Evolutionary conservation across 768 basidiomycete genomes (phyloP), one percentile per base, ranked within the genome.

Genomic region (Dentipellis fragilis): DNA sequence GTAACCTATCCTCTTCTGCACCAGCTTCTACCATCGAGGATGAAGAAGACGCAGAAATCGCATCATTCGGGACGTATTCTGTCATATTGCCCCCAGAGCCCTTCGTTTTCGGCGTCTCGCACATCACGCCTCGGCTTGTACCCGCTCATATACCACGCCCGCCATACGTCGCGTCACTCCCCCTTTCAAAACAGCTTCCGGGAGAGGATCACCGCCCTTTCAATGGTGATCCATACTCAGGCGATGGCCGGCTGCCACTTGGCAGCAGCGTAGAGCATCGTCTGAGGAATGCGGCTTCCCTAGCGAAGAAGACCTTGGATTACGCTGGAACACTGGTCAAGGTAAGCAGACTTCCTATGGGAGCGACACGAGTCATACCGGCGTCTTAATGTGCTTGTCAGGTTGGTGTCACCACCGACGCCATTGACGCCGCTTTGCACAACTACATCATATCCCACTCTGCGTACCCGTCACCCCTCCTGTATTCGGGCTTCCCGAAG

Each of bases 391-490:
- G 10, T 37, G 38, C 56, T 10, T 67, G 34, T 59, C 59, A 90
- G 89, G 73, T 78, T 36, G 85, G 84, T 11, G 68, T 78, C 9
- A 93, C 90, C 3, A 95, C 93, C 9, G 77, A 85, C 54, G 69
- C 70, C 11, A 84, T 96, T 51, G 92, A 96, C 66, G 69, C 73
- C 11, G 73, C 76, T 1, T 72, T 94, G 39, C 92, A 94, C 56
- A 75, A 85, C 6, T 83, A 79, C 57, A 86, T 93, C 56, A 59
- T 89, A 39, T 68, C 73, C 0, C 75, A 77, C 61, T 76, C 75
- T 21, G 93, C 90, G 7, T 96, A 95, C 67, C 93, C 93, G 0
- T 93, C 92, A 9, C 89, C 93, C 0, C 71, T 95, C 50, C 76
- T 74, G 0, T 95, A 94, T 66, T 71, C 74, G 9, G 85, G 80